Conservation (phyloP, 108 stramenopile species). For the Discostella stelligeroides region DNA sequence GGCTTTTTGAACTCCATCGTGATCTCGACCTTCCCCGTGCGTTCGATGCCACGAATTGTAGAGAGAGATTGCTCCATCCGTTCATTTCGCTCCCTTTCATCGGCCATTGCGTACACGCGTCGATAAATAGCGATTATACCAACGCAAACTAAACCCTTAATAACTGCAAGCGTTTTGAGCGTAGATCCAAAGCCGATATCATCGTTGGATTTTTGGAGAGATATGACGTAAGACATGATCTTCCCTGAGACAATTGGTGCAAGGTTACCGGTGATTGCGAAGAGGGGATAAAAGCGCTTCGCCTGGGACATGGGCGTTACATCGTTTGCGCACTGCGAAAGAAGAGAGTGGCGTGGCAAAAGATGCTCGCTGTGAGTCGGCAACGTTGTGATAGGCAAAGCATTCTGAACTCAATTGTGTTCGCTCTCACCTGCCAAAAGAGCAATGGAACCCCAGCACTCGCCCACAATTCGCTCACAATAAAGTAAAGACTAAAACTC, state of each 20-base stretch:
- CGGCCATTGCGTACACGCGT: slow-evolving; percentile 43
- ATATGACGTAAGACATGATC: slow-evolving; percentile 53
- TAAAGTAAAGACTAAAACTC: slow-evolving; percentile 56
- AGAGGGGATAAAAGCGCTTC: slow-evolving; percentile 77
- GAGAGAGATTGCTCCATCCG: slow-evolving; percentile 36
- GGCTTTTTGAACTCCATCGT: slow-evolving; percentile 50
- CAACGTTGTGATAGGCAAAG: background rate
- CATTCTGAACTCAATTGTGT: too few species aligned
- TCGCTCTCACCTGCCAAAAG: slow-evolving; percentile 62
- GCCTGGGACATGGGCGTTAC: slow-evolving; percentile 72
- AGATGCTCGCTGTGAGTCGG: background rate
- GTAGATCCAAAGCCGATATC: slow-evolving; percentile 48
- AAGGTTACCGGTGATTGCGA: slow-evolving; percentile 60
- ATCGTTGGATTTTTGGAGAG: slow-evolving; percentile 44
- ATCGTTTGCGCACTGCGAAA: slow-evolving; percentile 72
- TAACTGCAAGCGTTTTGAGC: slow-evolving; percentile 42
- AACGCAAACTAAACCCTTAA: slow-evolving; percentile 37
- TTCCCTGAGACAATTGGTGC: slow-evolving; percentile 53
- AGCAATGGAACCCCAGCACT: slow-evolving; percentile 54
- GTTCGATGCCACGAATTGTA: slow-evolving; percentile 39
- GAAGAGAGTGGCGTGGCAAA: slow-evolving; percentile 48
- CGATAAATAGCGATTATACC: slow-evolving; percentile 44
- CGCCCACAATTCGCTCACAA: slow-evolving; percentile 55
- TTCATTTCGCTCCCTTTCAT: slow-evolving; percentile 30
- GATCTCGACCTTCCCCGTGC: slow-evolving; percentile 41